A percentile compares a stretch with the other conserved stretches of the same genome.
phyloP scores from a whole-genome alignment of 2,329 filamentous ascomycete genomes.

The Cladosporium velox region DNA sequence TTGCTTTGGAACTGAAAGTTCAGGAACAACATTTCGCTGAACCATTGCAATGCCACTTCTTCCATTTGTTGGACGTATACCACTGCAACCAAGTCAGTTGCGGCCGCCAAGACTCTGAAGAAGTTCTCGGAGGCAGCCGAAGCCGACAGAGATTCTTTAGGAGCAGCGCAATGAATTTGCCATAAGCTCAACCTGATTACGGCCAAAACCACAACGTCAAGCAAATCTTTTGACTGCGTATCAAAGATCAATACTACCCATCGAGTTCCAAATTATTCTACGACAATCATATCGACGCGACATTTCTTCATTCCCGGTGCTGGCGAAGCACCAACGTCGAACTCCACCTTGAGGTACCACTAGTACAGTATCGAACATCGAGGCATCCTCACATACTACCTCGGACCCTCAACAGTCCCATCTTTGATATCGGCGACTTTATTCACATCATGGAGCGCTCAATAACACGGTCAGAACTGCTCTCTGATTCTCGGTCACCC shows the following conservation, averaged over 20 bases:
- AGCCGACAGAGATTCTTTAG: not conserved
- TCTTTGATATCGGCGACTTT: not conserved
- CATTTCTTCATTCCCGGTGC: not conserved
- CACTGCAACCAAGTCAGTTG: not conserved
- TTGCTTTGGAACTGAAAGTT: too few species aligned
- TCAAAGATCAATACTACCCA: not conserved
- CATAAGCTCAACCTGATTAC: not conserved
- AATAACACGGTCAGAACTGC: slow-evolving; percentile 23
- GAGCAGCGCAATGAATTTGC: slow-evolving; percentile 7
- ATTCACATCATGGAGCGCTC: slow-evolving; percentile 22
- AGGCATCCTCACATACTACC: not conserved
- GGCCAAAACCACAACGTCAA: not conserved
- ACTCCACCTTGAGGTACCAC: not conserved
- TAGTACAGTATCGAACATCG: not conserved
- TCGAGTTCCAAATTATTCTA: not conserved
- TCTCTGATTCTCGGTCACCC: slow-evolving; percentile 21
- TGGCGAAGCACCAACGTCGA: not conserved
- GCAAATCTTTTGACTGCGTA: not conserved
- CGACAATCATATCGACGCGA: not conserved
- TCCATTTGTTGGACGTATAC: not conserved
- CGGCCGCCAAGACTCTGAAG: not conserved
- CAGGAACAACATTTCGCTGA: too few species aligned
- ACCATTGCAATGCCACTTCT: not conserved
- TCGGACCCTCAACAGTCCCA: not conserved
- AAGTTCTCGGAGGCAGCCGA: slow-evolving; percentile 6